These are phyloP conservation scores for Schizophyllum amplum DNA, from an alignment of 1,284 basidiomycete species.

Conservation along the genomic window DNA sequence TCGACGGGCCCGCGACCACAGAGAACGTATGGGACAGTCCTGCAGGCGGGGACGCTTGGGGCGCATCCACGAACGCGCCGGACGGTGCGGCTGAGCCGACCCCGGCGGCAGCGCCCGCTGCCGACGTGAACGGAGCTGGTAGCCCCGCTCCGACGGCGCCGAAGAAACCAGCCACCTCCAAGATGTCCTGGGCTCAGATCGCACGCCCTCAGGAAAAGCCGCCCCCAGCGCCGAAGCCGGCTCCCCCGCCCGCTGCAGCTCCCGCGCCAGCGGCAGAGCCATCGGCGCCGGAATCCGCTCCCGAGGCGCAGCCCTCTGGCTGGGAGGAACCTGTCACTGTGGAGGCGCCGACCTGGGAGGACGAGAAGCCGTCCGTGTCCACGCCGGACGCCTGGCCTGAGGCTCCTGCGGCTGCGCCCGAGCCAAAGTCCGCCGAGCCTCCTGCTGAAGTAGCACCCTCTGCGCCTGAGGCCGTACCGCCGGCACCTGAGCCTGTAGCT, in stretches of 20 bases:
- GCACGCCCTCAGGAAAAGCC: slow-evolving; percentile 58
- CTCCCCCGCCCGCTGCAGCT: slow-evolving; percentile 24
- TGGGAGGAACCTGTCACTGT: slow-evolving; percentile 75
- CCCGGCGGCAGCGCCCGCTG: slow-evolving; percentile 18
- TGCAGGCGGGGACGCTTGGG: slow-evolving; percentile 23
- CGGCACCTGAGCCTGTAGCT: slow-evolving; percentile 3
- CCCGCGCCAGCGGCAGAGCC: slow-evolving; percentile 20
- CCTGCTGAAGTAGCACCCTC: slow-evolving; percentile 12
- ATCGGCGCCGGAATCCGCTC: slow-evolving; percentile 26
- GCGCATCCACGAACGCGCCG: slow-evolving; percentile 17
- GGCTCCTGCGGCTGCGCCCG: slow-evolving; percentile 20
- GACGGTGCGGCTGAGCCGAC: background rate
- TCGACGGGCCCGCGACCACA: slow-evolving; percentile 18
- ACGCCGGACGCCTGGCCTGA: slow-evolving; percentile 21
- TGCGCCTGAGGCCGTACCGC: slow-evolving; percentile 11
- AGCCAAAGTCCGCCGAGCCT: slow-evolving; percentile 11
- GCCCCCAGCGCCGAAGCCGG: slow-evolving; percentile 20
- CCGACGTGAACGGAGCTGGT: slow-evolving; percentile 30
- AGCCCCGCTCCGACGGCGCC: slow-evolving; percentile 23
- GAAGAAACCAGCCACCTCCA: slow-evolving; percentile 62
- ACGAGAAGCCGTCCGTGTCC: slow-evolving; percentile 43
- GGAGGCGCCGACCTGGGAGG: slow-evolving; percentile 66
- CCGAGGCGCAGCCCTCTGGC: slow-evolving; percentile 24
- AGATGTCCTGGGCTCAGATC: slow-evolving; percentile 76
- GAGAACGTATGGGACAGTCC: slow-evolving; percentile 11